Evolutionary conservation across 2,329 filamentous ascomycete species (phyloP).

Genomic region (Monosporascus cannonballus): DNA sequence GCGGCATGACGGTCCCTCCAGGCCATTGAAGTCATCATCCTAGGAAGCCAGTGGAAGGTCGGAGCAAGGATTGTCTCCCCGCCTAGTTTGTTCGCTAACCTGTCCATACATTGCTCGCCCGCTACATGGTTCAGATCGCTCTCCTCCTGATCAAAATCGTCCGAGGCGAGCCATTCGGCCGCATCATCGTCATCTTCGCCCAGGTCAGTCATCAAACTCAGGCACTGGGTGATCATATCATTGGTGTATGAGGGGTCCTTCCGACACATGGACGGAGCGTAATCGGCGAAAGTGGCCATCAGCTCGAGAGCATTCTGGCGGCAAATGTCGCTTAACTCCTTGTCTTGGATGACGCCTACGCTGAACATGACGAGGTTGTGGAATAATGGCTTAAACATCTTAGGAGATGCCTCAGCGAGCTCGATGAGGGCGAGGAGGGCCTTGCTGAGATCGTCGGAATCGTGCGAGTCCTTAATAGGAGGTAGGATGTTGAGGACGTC

Average conservation of each 20-base stretch:
- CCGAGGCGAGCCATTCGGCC: conserved; percentile 83
- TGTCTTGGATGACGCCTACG: conserved; percentile 90
- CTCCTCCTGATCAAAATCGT: conserved; percentile 93
- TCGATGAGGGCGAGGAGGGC: conserved; percentile 90
- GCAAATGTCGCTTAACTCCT: conserved; percentile 83
- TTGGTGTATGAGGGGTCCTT: conserved; percentile 88
- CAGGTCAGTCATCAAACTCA: conserved; percentile 97
- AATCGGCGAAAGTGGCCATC: conserved; percentile 97
- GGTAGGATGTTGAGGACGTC: conserved; percentile 92
- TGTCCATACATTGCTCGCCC: conserved; percentile 97
- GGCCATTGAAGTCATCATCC: conserved; percentile 92
- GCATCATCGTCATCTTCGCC: conserved; percentile 93
- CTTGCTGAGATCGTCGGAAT: conserved; percentile 86
- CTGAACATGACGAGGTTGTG: conserved; percentile 88
- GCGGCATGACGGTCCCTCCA: conserved; percentile 96
- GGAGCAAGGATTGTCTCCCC: conserved; percentile 88
- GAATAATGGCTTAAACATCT: conserved; percentile 97
- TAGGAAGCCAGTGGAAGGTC: conserved; percentile 93
- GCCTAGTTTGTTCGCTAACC: conserved; percentile 92
- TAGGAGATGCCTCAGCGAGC: conserved; percentile 85
- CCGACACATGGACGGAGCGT: conserved; percentile 87
- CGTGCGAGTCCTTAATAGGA: conserved; percentile 83
- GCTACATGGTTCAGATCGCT: conserved; percentile 97
- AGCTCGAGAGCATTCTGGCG: conserved; percentile 93
- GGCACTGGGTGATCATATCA: conserved; percentile 97